Percentiles rank a stretch among this genome's conserved stretches.
Conservation (phyloP, 345 rosid species). For the Psidium guajava region DNA sequence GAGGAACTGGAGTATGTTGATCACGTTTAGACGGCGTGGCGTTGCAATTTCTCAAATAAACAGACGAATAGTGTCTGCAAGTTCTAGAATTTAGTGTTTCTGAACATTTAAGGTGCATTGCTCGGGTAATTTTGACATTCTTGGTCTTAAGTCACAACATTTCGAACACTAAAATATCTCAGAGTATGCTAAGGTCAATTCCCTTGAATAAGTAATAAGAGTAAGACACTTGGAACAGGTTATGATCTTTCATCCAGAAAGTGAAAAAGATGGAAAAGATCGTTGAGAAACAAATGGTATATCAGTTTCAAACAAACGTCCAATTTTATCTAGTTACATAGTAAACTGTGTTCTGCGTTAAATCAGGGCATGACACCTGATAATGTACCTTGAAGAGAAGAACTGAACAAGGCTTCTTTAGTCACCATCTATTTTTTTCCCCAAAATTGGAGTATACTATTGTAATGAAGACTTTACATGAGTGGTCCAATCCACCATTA, state of each 20-base stretch:
- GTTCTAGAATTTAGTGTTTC: neutral
- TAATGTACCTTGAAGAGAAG: neutral
- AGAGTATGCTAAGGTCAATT: neutral
- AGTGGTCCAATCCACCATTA: neutral
- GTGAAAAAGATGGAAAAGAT: neutral
- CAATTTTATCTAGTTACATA: neutral
- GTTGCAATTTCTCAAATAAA: neutral
- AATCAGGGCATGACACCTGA: neutral
- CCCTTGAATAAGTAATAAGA: neutral
- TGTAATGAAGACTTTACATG: neutral
- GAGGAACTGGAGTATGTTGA: neutral
- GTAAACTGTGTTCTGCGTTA: neutral
- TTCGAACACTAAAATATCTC: neutral
- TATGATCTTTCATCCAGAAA: neutral
- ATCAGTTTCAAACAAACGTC: neutral
- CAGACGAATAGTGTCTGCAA: neutral
- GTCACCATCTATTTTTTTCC: neutral
- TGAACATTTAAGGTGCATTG: neutral
- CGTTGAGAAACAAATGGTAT: neutral
- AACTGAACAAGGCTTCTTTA: neutral
- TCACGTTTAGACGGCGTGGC: neutral
- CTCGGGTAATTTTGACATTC: neutral
- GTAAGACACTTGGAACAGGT: neutral
- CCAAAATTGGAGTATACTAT: neutral
- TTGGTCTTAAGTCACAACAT: neutral